Evolutionary conservation across 2,329 filamentous ascomycete genomes (phyloP), one percentile per base, ranked within the genome.

Genomic region (Sclerotiophoma versabilis): DNA sequence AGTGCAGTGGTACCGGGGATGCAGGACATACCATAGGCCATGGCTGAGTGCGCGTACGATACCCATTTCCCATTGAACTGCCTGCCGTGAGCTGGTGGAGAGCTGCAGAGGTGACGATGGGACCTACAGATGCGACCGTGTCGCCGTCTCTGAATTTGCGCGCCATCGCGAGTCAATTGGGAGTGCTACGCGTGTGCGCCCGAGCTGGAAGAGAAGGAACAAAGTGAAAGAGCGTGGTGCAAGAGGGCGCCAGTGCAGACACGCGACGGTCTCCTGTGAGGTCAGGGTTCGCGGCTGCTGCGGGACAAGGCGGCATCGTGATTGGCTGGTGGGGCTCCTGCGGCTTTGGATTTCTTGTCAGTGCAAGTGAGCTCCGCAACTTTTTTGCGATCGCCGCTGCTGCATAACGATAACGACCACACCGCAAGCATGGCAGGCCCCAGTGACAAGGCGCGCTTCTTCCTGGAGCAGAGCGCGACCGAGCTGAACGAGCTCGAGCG

Each of bases 401-500:
- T 43, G 34, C 33, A 26, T 30, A 54, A 54, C 34, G 14, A 49
- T 39, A 41, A 50, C 34, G 14, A 49, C 41, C 38, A 50, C 58
- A 52, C 49, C 54, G 56, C 68, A 69, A 68, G 45, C 55, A 96
- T 96, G 92, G 85, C 92, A 1, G 89, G 87, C 34, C 88, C 95
- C 54, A 89, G 90, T 60, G 95, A 98, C 71, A 98, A 97, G 78
- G 95, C 93, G 50, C 91, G 93, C 54, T 98, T 93, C 78, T 97
- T 91, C 76, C 84, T 98, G 61, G 95, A 99, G 80, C 89, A 93
- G 65, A 89, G 90, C 2, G 91, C 97, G 36, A 92, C 93, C 14
- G 93, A 98, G 75, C 84, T 99, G 52, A 91, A 92, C 59, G 92
- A 96, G 69, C 96, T 92, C 75, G 90, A 96, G 76, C 86, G 91